Percentiles rank a stretch among this genome's conserved stretches.
phyloP scores from a whole-genome alignment of 2,329 filamentous ascomycete genomes.

The Calonectria hongkongensis region DNA sequence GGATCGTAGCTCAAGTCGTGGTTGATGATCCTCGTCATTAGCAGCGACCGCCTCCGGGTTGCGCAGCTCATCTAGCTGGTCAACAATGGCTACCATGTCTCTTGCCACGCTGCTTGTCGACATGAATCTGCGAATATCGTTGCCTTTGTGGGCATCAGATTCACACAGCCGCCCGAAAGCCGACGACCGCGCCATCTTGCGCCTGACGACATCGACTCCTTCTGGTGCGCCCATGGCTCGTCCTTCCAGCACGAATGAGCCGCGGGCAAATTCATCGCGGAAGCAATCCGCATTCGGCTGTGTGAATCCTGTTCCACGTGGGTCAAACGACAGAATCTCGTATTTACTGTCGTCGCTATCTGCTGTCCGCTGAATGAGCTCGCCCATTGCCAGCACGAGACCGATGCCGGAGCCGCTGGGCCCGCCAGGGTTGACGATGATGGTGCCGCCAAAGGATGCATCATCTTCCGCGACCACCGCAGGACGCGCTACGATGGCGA shows the following conservation, averaged over 20 bases:
- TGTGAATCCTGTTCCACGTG: conserved; percentile 63
- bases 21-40: background rate
- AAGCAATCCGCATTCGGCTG: conserved; percentile 64
- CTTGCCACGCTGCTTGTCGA: conserved; percentile 63
- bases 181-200: conserved; percentile 50
- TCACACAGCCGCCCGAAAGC: conserved; percentile 57
- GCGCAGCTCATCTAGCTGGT: conserved; percentile 61
- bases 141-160: conserved; percentile 38
- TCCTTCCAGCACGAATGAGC: conserved; percentile 56
- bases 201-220: conserved; percentile 44
- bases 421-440: conserved; percentile 68
- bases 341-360: conserved; percentile 60
- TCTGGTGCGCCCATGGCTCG: conserved; percentile 56
- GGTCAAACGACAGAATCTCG: conserved; percentile 67
- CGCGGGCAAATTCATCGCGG: conserved; percentile 56
- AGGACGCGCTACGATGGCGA: conserved; percentile 65
- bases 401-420: conserved; percentile 64
- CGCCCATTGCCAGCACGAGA: conserved; percentile 53
- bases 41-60: background rate
- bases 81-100: conserved; percentile 67
- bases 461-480: conserved; percentile 62
- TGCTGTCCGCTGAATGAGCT: conserved; percentile 53
- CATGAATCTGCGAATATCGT: conserved; percentile 58
- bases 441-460: conserved; percentile 63
- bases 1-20: conserved; percentile 20